These are phyloP conservation scores for Dioscorea dumetorum DNA, from an alignment of 106 monocot genomes.

Conservation along the genomic window DNA sequence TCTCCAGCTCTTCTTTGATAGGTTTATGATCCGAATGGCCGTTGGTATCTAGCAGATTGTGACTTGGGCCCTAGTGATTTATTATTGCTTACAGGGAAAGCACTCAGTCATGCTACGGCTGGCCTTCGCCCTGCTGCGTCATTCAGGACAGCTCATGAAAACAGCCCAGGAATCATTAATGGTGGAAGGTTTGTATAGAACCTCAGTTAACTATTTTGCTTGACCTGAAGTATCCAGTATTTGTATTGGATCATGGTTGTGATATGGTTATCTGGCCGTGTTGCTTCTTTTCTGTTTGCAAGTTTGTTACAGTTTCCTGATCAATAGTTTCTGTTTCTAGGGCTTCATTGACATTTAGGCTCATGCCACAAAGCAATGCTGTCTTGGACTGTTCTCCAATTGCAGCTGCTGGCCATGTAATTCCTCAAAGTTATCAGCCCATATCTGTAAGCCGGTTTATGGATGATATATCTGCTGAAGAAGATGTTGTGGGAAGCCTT, in stretches of 20 bases:
- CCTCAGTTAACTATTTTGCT: too few relatives aligned
- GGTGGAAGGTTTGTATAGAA: constrained; percentile 47
- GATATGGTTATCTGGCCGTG: too few relatives aligned
- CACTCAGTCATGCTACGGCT: constrained; percentile 77
- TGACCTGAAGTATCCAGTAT: too few relatives aligned
- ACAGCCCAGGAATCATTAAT: constrained; percentile 11
- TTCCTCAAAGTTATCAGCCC: constrained; percentile 72
- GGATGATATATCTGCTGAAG: constrained; percentile 79
- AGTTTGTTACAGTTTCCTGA: not conserved
- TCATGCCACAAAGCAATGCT: constrained; percentile 77
- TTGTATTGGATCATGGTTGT: too few relatives aligned
- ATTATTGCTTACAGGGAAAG: constrained; percentile 75
- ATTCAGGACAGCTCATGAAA: constrained; percentile 36
- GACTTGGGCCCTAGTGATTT: constrained; percentile 47
- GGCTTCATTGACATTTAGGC: constrained; percentile 68
- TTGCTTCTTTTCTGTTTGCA: too few relatives aligned
- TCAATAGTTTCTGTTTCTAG: constrained; percentile 21
- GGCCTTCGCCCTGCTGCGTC: constrained; percentile 69
- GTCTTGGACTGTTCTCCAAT: constrained; percentile 76
- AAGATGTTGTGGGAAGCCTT: constrained; percentile 45
- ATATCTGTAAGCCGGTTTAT: constrained; percentile 80
- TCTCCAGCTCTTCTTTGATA: constrained; percentile 35
- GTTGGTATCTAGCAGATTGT: constrained; percentile 81
- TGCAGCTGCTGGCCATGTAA: constrained; percentile 76
- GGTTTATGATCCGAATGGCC: constrained; percentile 95